phyloP scores from a whole-genome alignment of 495 filamentous ascomycete species.

The Podospora australis region DNA sequence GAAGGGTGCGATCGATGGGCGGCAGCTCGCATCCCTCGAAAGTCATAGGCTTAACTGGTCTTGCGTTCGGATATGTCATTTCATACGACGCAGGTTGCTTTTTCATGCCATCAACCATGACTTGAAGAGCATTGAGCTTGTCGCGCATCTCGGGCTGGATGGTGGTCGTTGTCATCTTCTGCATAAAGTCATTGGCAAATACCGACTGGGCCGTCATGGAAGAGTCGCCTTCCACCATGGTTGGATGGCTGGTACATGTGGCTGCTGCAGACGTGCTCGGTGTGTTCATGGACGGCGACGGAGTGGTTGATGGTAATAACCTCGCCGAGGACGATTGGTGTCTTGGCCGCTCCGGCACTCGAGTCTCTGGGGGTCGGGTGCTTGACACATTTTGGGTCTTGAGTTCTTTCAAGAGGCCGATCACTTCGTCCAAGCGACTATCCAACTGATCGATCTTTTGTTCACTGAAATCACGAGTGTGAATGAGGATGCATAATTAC shows the following conservation, averaged over 20 bases:
- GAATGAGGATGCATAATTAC: constrained; percentile 35
- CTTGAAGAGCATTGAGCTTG: constrained; percentile 49
- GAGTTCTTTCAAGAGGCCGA: constrained; percentile 37
- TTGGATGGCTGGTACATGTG: constrained; percentile 16
- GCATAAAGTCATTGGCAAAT: constrained; percentile 54
- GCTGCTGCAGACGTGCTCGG: background rate
- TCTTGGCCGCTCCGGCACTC: too few relatives aligned
- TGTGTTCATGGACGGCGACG: background rate
- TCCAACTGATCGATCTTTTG: constrained; percentile 61
- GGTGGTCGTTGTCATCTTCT: too few relatives aligned
- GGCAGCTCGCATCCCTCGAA: constrained; percentile 17
- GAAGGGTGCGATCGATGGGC: constrained; percentile 12
- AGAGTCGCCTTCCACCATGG: constrained; percentile 50
- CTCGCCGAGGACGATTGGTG: too few relatives aligned
- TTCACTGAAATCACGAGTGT: constrained; percentile 37
- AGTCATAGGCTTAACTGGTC: background rate
- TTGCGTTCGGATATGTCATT: constrained; percentile 18
- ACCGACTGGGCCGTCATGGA: constrained; percentile 54
- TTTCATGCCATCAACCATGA: constrained; percentile 42
- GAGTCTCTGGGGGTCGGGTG: background rate
- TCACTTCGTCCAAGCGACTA: constrained; percentile 53
- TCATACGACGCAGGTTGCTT: constrained; percentile 17
- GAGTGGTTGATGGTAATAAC: too few relatives aligned
- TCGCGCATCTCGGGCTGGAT: constrained; percentile 47
- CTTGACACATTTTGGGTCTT: constrained; percentile 3